Evolutionary conservation across 306 rosid species (phyloP), one percentile per base, ranked within the genome.

Genomic region (Malus fusca): DNA sequence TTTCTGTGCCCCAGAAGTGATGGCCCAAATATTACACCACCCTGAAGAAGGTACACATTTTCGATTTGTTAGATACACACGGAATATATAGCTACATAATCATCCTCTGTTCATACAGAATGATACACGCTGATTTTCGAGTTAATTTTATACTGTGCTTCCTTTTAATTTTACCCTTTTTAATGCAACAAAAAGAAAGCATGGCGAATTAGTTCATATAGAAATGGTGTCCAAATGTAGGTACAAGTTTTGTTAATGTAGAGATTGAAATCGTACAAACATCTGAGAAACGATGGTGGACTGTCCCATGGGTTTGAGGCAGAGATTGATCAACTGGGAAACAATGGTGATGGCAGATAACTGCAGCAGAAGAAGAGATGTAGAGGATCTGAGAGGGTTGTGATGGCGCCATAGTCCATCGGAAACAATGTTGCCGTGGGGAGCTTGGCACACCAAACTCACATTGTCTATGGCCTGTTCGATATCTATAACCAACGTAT

Each of bases 261-360:
- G 22, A 48, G 66, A 59, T 10, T 13, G 72, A 52, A 48, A 6
- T 18, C 92, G 84, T 87, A 91, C 97, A 64, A 91, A 78, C 66
- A 91, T 86, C 19, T 89, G 90, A 15, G 97, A 77, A n/a, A 91
- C 92, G 59, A 89, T 44, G 30, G 83, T 66, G 79, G 92, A 82
- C 73, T 91, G 97, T 52, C 97, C 95, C 13, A 91, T 35, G 18
- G 88, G 91, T 69, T 4, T 82, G 69, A 91, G 85, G 59, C 78
- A 72, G 44, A 52, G 1, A 43, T 83, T 62, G 14, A 88, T 60
- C 28, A 79, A 26, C 68, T 82, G 88, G 4, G 92, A 66, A 31
- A 68, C 75, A 0, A 86, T 0, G 58, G 81, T 66, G 64, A 89
- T 79, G 35, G 75, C 11, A 70, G 90, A 84, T 17, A 84, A 62